phyloP scores from a whole-genome alignment of 108 stramenopile species.

The Stephanodiscus minutulus region DNA sequence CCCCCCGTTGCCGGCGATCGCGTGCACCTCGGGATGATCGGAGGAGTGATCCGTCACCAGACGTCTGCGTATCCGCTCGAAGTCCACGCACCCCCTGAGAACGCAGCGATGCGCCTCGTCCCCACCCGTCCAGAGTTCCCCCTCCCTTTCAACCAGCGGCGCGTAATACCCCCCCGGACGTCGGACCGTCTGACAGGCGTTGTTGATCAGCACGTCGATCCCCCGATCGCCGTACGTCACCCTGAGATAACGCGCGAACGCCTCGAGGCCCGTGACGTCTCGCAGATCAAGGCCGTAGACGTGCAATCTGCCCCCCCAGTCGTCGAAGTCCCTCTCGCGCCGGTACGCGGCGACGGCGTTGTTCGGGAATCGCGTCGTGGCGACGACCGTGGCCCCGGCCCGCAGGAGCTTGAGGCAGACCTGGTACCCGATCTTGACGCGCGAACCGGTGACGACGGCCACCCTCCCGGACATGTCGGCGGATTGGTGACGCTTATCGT shows the following conservation, averaged over 20 bases:
- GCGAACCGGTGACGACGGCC: constrained; percentile 85
- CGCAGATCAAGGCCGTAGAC: constrained; percentile 84
- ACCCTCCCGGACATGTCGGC: constrained; percentile 56
- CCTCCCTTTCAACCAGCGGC: constrained; percentile 71
- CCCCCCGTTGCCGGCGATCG: not conserved
- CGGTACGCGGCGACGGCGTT: constrained; percentile 64
- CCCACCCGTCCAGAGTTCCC: constrained; percentile 59
- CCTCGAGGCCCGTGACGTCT: constrained; percentile 85
- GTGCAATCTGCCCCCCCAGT: constrained; percentile 63
- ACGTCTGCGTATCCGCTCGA: constrained; percentile 64
- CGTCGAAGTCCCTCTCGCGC: constrained; percentile 66
- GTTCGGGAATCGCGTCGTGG: constrained; percentile 89
- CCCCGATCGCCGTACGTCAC: constrained; percentile 55
- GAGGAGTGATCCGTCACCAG: constrained; percentile 52
- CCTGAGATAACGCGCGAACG: constrained; percentile 78
- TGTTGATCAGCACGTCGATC: constrained; percentile 89
- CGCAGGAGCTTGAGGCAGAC: constrained; percentile 81
- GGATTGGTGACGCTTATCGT: constrained; percentile 76
- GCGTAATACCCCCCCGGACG: constrained; percentile 84
- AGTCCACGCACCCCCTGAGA: constrained; percentile 65
- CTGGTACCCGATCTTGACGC: constrained; percentile 92
- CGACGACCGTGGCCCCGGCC: constrained; percentile 74
- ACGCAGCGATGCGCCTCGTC: constrained; percentile 64
- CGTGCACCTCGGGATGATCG: not conserved
- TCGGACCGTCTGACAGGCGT: constrained; percentile 93